These are phyloP conservation scores for Copromyces sp. DNA, from an alignment of 495 filamentous ascomycete species.

Conservation along the genomic window DNA sequence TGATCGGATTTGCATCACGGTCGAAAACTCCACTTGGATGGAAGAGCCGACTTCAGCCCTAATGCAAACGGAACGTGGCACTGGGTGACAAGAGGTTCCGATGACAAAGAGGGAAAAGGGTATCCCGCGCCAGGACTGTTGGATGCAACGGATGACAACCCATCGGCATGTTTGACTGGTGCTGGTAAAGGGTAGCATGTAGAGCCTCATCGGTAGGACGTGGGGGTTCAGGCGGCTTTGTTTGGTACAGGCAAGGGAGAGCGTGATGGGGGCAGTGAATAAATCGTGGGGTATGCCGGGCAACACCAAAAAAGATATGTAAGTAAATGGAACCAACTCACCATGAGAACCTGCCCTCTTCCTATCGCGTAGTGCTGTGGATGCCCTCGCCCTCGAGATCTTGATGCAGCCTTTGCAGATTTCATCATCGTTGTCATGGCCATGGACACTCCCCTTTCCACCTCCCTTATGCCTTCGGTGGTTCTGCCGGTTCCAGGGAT, in stretches of 20 bases:
- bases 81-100: background rate
- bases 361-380: conserved; percentile 1
- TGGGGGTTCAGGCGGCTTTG: background rate
- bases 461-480: background rate
- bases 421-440: conserved; percentile 7
- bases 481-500: conserved; percentile 18
- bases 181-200: background rate
- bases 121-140: background rate
- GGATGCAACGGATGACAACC: background rate
- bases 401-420: conserved; percentile 23
- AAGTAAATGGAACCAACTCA: conserved; percentile 7
- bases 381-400: conserved; percentile 17
- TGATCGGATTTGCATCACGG: background rate
- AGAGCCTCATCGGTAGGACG: background rate
- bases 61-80: background rate
- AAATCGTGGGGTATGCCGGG: background rate
- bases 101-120: background rate
- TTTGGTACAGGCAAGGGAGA: background rate
- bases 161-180: background rate
- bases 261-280: background rate
- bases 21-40: background rate
- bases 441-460: background rate
- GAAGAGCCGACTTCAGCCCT: background rate
- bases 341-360: conserved; percentile 5
- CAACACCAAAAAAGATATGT: background rate